Evolutionary conservation across 2,329 filamentous ascomycete genomes (phyloP).

Genomic region (Plenodomus lindquistii): DNA sequence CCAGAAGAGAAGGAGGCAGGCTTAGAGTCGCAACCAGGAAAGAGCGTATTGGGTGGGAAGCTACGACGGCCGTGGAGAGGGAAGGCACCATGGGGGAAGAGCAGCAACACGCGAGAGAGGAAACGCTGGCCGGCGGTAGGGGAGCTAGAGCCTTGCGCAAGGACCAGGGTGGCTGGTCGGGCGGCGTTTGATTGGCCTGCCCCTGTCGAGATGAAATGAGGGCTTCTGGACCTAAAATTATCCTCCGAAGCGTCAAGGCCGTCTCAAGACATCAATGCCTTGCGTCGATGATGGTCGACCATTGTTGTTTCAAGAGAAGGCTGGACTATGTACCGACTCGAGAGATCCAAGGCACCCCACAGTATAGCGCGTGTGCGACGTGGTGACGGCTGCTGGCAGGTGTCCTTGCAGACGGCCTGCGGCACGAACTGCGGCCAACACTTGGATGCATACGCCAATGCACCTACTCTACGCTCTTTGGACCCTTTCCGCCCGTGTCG

Average conservation of each 20-base stretch:
- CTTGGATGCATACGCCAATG: slow-evolving; percentile 12
- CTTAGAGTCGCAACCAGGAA: slow-evolving; percentile 33
- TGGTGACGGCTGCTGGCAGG: slow-evolving; percentile 8
- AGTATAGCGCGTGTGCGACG: slow-evolving; percentile 5
- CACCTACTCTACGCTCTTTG: slow-evolving; percentile 1
- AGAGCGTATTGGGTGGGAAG: slow-evolving; percentile 44
- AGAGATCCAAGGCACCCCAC: slow-evolving; percentile 5
- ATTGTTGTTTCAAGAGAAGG: not conserved
- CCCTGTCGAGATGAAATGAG: slow-evolving; percentile 32
- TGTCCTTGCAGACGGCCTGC: slow-evolving; percentile 13
- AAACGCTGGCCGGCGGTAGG: not conserved
- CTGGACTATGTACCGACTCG: not conserved
- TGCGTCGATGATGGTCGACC: slow-evolving; percentile 3
- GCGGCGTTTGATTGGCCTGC: slow-evolving; percentile 26
- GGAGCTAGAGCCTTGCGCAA: slow-evolving; percentile 13
- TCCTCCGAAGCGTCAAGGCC: slow-evolving; percentile 19
- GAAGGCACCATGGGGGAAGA: slow-evolving; percentile 33
- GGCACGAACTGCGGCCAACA: slow-evolving; percentile 13
- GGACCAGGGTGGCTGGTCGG: slow-evolving; percentile 18
- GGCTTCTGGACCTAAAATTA: slow-evolving; percentile 32
- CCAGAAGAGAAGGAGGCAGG: slow-evolving; percentile 30
- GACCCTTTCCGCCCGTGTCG: slow-evolving; percentile 2
- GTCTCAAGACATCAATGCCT: slow-evolving; percentile 15
- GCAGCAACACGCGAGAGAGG: slow-evolving; percentile 13
- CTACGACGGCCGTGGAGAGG: slow-evolving; percentile 38